Base-by-base conservation (phyloP, 805 yeast species). In the Deakozyma indianensis region DNA sequence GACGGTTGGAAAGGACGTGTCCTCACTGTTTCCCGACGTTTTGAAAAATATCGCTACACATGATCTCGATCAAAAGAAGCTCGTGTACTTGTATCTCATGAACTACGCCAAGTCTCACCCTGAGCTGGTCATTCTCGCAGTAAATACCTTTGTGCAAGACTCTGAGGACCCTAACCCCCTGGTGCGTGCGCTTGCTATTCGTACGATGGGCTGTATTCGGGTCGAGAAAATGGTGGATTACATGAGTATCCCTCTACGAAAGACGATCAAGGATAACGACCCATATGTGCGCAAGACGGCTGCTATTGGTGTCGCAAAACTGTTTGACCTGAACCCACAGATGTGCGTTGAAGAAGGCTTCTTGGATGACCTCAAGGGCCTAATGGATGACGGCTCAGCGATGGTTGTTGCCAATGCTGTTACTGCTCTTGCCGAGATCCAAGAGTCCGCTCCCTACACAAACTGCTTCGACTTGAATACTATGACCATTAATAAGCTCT, bases 221-320 rank as follows among this genome's bases (percentile, higher is more conserved):
- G 97, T 92, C 18, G 94, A 84, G 58, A 88, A 83, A 62, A 88
- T 92, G 78, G 84, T 87, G 40, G 97, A 90, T 59, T 92, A 92
- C 60, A 77, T 92, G 78, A 92, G 86, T 51, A 79, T 81, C 20
- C 98, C 98, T 0, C 68, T 92, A 51, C 78, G 80, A 51, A 74
- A 83, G 55, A 88, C 97, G 1, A 67, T 92, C 54, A 72, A 70
- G 48, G 98, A 92, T 65, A 96, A 88, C 57, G 88, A 88, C 59
- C 97, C 99, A 1, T 92, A 92, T 59, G 99, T 92, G 43, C 73
- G 99, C 51, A 92, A 94, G 57, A 92, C 98, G 1, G 98, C 98
- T 0, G 96, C 95, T 3, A 81, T 92, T 38, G 86, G 97, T 63
- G 97, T 92, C 43, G 96, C 96, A 40, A 92, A 92, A 64, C 68